Evolutionary conservation across 768 basidiomycete genomes (phyloP).

Genomic region (Coprinopsis cinerea): DNA sequence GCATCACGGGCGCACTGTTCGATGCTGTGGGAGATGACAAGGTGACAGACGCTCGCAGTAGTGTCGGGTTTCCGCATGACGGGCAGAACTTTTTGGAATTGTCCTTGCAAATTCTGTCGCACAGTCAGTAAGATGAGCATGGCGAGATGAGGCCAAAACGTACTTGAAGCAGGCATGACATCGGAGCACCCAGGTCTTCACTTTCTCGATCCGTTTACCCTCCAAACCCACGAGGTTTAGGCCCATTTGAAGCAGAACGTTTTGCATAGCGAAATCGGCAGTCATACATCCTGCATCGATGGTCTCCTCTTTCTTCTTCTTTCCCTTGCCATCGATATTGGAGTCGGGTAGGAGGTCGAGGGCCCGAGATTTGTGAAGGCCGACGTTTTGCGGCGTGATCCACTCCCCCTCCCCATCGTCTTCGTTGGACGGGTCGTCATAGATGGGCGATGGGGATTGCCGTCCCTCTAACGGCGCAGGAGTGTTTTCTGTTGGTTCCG

Average conservation of each 20-base stretch:
- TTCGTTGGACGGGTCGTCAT: constrained; percentile 70
- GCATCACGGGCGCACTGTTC: constrained; percentile 60
- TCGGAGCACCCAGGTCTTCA: constrained; percentile 93
- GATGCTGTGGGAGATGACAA: constrained; percentile 60
- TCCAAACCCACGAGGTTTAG: constrained; percentile 84
- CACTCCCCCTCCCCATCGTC: constrained; percentile 92
- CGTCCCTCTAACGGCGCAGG: constrained; percentile 13
- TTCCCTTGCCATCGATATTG: constrained; percentile 31
- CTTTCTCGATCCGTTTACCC: constrained; percentile 83
- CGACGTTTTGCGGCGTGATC: constrained; percentile 91
- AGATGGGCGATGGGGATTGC: constrained; percentile 35
- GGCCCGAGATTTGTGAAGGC: constrained; percentile 79
- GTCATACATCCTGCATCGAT: constrained; percentile 90
- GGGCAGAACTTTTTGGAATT: constrained; percentile 94
- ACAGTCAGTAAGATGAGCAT: constrained; percentile 1
- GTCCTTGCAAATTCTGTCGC: constrained; percentile 89
- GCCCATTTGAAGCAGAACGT: constrained; percentile 92
- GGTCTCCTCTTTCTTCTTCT: constrained; percentile 28
- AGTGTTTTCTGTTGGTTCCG: not conserved
- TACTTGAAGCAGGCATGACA: constrained; percentile 99
- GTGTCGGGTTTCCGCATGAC: constrained; percentile 89
- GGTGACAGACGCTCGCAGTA: constrained; percentile 88
- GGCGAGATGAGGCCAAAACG: constrained; percentile 26
- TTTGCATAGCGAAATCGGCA: constrained; percentile 99
- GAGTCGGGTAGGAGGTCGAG: constrained; percentile 71